Percentiles rank a stretch among this genome's conserved stretches.
These are phyloP conservation scores for Tetrahymena elliotti DNA, from an alignment of 73 alveolate genomes.

Conservation along the genomic window DNA sequence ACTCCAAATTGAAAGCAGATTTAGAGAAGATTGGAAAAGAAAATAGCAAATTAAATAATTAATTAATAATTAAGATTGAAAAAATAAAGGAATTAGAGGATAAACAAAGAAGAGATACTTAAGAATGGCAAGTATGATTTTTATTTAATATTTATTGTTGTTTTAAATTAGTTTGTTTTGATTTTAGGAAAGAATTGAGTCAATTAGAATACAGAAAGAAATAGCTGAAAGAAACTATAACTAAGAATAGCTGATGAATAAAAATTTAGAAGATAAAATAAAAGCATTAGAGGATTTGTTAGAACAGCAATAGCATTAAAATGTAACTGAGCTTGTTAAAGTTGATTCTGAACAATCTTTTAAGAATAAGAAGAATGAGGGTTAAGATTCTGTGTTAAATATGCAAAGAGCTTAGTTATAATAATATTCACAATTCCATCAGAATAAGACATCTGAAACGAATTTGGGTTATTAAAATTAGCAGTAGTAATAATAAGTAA, in stretches of 20 bases:
- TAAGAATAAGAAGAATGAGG: neutral
- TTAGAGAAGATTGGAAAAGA: neutral
- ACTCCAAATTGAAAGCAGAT: neutral
- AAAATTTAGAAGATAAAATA: neutral
- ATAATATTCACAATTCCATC: neutral
- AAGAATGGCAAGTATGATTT: neutral
- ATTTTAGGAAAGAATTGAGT: neutral
- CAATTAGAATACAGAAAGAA: neutral
- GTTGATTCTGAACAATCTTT: neutral
- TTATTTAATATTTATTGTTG: neutral
- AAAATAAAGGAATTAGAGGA: neutral
- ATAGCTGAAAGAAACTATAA: neutral
- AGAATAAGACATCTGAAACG: neutral
- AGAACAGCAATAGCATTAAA: neutral
- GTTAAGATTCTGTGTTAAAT: neutral
- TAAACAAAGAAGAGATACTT: neutral
- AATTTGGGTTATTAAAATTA: neutral
- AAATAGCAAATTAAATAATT: neutral
- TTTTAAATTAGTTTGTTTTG: neutral
- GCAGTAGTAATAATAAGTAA: neutral
- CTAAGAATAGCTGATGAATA: neutral
- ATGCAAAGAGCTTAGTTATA: neutral
- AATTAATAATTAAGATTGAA: neutral
- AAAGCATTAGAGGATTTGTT: neutral
- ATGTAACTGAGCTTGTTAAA: neutral